Evolutionary conservation across 2,329 filamentous ascomycete genomes (phyloP), one percentile per base, ranked within the genome.

Genomic region (Cryphonectria naterciae): DNA sequence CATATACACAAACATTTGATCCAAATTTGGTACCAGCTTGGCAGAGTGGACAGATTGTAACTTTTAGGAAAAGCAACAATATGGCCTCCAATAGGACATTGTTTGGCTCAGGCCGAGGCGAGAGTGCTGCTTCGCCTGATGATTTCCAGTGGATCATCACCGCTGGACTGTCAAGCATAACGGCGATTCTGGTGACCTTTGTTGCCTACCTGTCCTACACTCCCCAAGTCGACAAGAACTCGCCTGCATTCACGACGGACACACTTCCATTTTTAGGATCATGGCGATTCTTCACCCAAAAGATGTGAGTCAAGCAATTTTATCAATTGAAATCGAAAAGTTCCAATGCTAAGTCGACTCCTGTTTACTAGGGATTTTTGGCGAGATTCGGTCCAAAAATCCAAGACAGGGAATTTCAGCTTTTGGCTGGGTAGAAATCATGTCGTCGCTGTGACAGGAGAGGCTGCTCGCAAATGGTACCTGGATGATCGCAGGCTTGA

Each of bases 381-480:
- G 69, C 39, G 62, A 28, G 43, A 54, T 5, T 49, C 65, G 17
- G 28, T 56, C 4, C 19, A 19, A 8, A 39, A 62, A 19, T 65
- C 70, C 28, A 70, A 39, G 35, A 73, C 67, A 7, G 72, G 72
- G 2, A 46, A 72, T 10, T 73, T 73, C 61, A 73, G 72, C 56
- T 73, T 72, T 35, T 73, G 72, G 72, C 60, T 66, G 13, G 72
- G 72, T 28, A 72, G 68, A 15, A 35, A 43, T 28, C 72, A 73
- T 46, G 37, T 73, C n/a, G 70, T 73, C 17, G 72, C 67, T 10
- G 58, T 73, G 6, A 60, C 72, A 1, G 70, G 72, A 41, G 52
- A 37, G 13, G 72, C 70, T 35, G 70, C 43, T 10, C 72, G 72
- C 19, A 72, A 72, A 46, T n/a, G 70, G n/a, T 70, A 68, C 46